Evolutionary conservation across 139 green algal species (phyloP), one percentile per base, ranked within the genome.

Genomic region (Micractinium conductrix): DNA sequence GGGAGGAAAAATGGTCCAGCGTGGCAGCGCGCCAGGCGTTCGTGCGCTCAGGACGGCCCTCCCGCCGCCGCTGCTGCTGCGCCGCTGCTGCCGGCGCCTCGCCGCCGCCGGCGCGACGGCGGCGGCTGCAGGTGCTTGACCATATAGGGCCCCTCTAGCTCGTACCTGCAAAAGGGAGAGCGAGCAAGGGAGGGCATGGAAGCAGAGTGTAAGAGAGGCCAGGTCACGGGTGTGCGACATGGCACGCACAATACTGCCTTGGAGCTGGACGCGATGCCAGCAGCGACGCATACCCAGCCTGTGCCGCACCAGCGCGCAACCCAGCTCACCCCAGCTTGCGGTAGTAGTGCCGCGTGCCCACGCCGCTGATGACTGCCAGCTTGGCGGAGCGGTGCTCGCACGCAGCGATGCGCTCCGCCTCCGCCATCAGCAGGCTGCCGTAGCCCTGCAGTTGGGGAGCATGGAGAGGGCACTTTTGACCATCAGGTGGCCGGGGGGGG

Each of bases 281-380:
- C 53, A 62, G 53, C 53, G 26, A 62, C 2, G 53, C 53, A 62
- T 16, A 62, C 19, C 53, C 53, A 62, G 53, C 48, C 48, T 22
- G 48, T 10, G 10, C 7, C 26, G 4, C 6, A 28, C n/a, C 63
- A 12, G 30, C n/a, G 22, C 33, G 33, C 24, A 1, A 28, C 9
- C 7, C 21, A 6, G 17, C 78, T 45, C 85, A 91, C 19, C 92
- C 92, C n/a, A 96, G 87, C 81, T 92, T 93, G 72, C 94, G 89
- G 86, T 99, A 99, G 91, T 99, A 99, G 90, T 99, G 95, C 44
- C 97, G 91, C 17, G 97, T 99, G 78, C 97, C 97, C 79, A 99
- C 95, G 2, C 97, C 97, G n/a, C 93, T 97, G 84, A 99, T 99
- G 65, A 99, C 97, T 0, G 95, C 96, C 28, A 99, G 62, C 86